A percentile compares a stretch with the other conserved stretches of the same genome.
Conservation (phyloP, 1,139 yeast species). For the Yamadazyma diospyri region DNA sequence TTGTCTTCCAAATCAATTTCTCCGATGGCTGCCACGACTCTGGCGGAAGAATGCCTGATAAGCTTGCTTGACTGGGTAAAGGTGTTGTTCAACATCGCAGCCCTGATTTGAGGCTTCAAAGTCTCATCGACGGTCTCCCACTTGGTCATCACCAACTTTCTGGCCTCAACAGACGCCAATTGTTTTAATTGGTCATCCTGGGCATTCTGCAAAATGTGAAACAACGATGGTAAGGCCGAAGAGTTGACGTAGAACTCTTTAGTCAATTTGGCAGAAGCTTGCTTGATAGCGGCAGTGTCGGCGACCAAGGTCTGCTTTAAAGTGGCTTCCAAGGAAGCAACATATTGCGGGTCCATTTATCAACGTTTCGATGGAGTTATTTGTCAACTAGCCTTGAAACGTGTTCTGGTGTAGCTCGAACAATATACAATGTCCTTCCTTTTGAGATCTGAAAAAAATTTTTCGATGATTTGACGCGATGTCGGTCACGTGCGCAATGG, state of each 20-base stretch:
- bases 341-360: conserved; percentile 64
- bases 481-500: conserved; percentile 4
- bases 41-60: conserved; percentile 85
- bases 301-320: conserved; percentile 75
- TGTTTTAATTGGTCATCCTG: conserved; percentile 65
- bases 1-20: conserved; percentile 62
- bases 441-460: neutral
- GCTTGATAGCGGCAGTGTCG: conserved; percentile 72
- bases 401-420: too few species aligned
- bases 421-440: too few species aligned
- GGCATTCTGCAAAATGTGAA: conserved; percentile 74
- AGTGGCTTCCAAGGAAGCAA: conserved; percentile 71
- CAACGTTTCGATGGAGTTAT: neutral
- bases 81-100: conserved; percentile 64
- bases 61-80: conserved; percentile 54
- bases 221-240: conserved; percentile 72
- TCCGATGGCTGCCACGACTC: conserved; percentile 86
- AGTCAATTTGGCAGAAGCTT: conserved; percentile 73
- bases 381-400: too few species aligned
- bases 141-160: conserved; percentile 70
- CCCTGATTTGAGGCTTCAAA: conserved; percentile 59
- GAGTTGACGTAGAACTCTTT: conserved; percentile 72
- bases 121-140: conserved; percentile 63
- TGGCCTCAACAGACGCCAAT: conserved; percentile 92
- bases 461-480: too few species aligned